Percentiles rank a stretch among this genome's conserved stretches.
phyloP scores from a whole-genome alignment of 2,329 filamentous ascomycete genomes.

The Leptoxyphium fumago region DNA sequence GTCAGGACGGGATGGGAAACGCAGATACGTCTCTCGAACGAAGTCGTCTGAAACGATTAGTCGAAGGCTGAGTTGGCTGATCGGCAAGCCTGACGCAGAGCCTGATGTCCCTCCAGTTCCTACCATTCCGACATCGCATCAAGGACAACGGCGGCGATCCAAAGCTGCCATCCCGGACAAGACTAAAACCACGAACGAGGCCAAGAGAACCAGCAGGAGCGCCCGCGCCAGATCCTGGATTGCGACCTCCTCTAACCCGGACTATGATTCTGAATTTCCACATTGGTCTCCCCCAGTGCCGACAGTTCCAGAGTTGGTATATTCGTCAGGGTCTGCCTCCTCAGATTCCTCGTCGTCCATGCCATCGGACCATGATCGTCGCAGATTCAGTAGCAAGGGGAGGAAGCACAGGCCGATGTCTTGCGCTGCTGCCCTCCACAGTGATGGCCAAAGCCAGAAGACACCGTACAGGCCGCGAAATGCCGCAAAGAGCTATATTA shows the following conservation, averaged over 20 bases:
- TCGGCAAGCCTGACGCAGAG: background rate
- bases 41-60: background rate
- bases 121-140: background rate
- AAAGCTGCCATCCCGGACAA: background rate
- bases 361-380: background rate
- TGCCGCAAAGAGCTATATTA: constrained; percentile 13
- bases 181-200: background rate
- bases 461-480: constrained; percentile 9
- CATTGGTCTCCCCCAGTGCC: background rate
- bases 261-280: background rate
- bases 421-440: background rate
- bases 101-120: background rate
- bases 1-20: background rate
- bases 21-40: background rate
- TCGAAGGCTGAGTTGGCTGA: background rate
- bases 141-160: background rate
- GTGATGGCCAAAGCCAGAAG: background rate
- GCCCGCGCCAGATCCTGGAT: background rate
- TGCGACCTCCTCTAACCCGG: background rate
- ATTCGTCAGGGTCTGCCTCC: background rate
- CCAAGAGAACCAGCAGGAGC: background rate
- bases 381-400: background rate
- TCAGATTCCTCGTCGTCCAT: background rate
- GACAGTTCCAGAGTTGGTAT: background rate
- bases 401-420: background rate